Evolutionary conservation across 2,329 filamentous ascomycete species (phyloP), one percentile per base, ranked within the genome.

Genomic region (Aspergillus sp.): DNA sequence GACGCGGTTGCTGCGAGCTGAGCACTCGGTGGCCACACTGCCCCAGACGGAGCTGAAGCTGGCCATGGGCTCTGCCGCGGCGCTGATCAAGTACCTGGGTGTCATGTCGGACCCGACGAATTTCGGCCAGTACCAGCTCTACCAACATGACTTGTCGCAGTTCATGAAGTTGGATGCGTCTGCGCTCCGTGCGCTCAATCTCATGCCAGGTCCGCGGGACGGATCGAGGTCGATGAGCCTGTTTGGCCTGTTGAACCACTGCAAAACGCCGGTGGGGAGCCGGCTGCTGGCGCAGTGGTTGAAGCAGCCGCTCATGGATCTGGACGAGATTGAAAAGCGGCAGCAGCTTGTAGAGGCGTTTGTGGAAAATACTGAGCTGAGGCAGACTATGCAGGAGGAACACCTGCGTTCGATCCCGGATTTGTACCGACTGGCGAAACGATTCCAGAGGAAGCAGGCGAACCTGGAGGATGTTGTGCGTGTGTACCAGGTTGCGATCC

Each of bases 131-230:
- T 99, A 95, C 67, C 90, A 93, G 70, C 82, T 99, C 14, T 99
- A 97, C 67, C 94, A 99, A 72, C 94, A 99, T 71, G 94, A 99
- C 67, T 76, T 99, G 42, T 87, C 92, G 2, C 92, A 99, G 65
- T 99, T 90, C 70, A 99, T 99, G 94, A 99, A 96, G 73, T 80
- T 99, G 4, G 94, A 99, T 72, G 91, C 95, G 0, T 90, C 94
- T 1, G 94, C 94, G 0, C 77, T 99, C 41, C 93, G 95, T 65
- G 94, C 94, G 0, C 80, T 99, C 49, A 99, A 99, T 64, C 81
- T 99, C 35, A 97, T 99, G 92, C 95, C 94, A 4, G 93, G 94
- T 4, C 90, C 90, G 0, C 85, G 91, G 59, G 94, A 99, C 66
- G 94, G 94, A 2, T 83, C 90, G n/a, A 97, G 96, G 76, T 95